These are phyloP conservation scores for Russula ochroleuca DNA, from an alignment of 768 basidiomycete species.

Conservation along the genomic window DNA sequence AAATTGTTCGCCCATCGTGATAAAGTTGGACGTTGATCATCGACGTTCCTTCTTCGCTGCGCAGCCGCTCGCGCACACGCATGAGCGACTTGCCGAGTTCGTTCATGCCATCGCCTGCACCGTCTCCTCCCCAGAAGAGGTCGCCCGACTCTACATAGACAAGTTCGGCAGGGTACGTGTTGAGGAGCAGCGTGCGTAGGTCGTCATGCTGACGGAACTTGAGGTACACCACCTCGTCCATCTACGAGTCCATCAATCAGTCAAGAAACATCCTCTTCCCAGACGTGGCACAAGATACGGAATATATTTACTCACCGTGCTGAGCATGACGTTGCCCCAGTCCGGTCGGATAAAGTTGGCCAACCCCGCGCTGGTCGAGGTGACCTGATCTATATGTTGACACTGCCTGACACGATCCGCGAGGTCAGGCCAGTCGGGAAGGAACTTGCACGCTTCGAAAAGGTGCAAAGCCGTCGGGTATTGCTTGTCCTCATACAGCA, in stretches of 20 bases:
- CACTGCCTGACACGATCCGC: conserved; percentile 53
- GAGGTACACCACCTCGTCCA: conserved; percentile 60
- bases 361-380: conserved; percentile 33
- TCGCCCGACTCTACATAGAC: conserved; percentile 51
- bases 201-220: conserved; percentile 71
- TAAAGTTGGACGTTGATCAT: too few species aligned
- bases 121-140: conserved; percentile 58
- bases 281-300: background rate
- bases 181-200: conserved; percentile 50
- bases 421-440: conserved; percentile 45
- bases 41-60: conserved; percentile 27
- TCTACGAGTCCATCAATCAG: conserved; percentile 37
- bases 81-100: conserved; percentile 59
- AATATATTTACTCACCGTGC: conserved; percentile 40
- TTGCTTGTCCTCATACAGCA: conserved; percentile 49
- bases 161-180: conserved; percentile 44
- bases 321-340: conserved; percentile 52
- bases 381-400: conserved; percentile 21
- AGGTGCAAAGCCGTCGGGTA: conserved; percentile 73
- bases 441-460: conserved; percentile 68
- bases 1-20: too few species aligned
- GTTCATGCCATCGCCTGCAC: conserved; percentile 52
- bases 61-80: conserved; percentile 49
- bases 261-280: too few species aligned
- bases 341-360: conserved; percentile 42